These are phyloP conservation scores for Arabis alpina DNA, from an alignment of 345 rosid genomes.

Conservation along the genomic window DNA sequence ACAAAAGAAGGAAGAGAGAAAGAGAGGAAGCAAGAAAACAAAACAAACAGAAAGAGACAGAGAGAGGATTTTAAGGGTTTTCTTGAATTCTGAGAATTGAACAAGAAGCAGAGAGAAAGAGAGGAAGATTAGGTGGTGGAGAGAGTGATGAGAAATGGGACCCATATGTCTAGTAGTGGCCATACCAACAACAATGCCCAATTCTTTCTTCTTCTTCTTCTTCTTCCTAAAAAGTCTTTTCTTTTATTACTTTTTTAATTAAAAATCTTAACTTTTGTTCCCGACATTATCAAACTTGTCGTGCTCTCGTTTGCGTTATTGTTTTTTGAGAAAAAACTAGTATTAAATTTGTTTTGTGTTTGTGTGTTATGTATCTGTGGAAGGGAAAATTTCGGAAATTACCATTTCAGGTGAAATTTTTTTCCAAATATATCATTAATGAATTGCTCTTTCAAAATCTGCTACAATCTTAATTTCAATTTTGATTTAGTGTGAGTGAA, in stretches of 20 bases:
- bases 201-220: constrained; percentile 10
- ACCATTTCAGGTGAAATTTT: too few relatives aligned
- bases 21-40: constrained; percentile 32
- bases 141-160: constrained; percentile 69
- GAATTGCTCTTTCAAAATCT: too few relatives aligned
- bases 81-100: constrained; percentile 33
- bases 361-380: constrained; percentile 18
- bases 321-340: neutral
- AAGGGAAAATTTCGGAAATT: too few relatives aligned
- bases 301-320: constrained; percentile 38
- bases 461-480: too few relatives aligned
- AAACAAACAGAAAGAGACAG: constrained; percentile 43
- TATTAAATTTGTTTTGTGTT: neutral
- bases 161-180: constrained; percentile 86
- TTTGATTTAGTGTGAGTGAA: too few relatives aligned
- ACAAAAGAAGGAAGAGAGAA: constrained; percentile 35
- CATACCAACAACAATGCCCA: constrained; percentile 53
- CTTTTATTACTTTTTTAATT: neutral
- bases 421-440: too few relatives aligned
- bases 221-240: neutral
- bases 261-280: constrained; percentile 18
- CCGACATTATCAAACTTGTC: constrained; percentile 48
- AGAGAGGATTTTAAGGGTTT: constrained; percentile 41
- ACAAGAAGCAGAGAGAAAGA: constrained; percentile 24
- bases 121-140: constrained; percentile 57